Evolutionary conservation across 1,139 yeast genomes (phyloP), one percentile per base, ranked within the genome.

Genomic region (Diutina ranongensis): DNA sequence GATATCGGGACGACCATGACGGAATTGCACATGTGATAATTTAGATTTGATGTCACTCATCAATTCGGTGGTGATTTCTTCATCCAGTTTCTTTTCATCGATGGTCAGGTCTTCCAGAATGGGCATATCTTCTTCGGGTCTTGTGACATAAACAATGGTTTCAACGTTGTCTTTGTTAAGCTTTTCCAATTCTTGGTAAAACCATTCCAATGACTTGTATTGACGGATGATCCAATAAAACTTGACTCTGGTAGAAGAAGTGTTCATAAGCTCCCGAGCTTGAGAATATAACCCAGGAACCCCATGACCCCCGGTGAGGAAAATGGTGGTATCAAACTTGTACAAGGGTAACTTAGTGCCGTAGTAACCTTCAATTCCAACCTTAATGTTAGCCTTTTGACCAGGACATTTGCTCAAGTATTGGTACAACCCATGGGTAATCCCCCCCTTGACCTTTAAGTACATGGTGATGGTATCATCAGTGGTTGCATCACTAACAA

Each of bases 341-440:
- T 71, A 71, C 44, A 64, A 53, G 25, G 70, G 60, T 19, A 57
- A 46, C 34, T 55, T 54, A 31, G 54, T 52, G 35, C 73, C 73
- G 54, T 80, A 81, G 0, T 87, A 85, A 0, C 87, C 87, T 53
- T 81, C 87, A n/a, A 80, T 57, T 7, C 70, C 59, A 1, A 77
- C 69, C 45, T 56, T 60, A 44, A 68, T 60, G 40, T 49, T 47
- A 21, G 71, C 67, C 35, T 55, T 60, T 50, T 62, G 59, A 28
- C 58, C 78, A 57, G 55, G 86, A 74, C 49, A 76, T 57, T 50
- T 68, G 58, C 51, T 62, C 59, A 50, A 86, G 62, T 55, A 65
- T 45, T 62, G 56, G 58, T 56, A 62, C 46, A 61, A 61, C 40
- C 57, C 63, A 56, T 54, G 61, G 22, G 63, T 61, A 33, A 63